Evolutionary conservation across 2,329 filamentous ascomycete genomes (phyloP), one percentile per base, ranked within the genome.

Genomic region (Aspergillus fischeri): DNA sequence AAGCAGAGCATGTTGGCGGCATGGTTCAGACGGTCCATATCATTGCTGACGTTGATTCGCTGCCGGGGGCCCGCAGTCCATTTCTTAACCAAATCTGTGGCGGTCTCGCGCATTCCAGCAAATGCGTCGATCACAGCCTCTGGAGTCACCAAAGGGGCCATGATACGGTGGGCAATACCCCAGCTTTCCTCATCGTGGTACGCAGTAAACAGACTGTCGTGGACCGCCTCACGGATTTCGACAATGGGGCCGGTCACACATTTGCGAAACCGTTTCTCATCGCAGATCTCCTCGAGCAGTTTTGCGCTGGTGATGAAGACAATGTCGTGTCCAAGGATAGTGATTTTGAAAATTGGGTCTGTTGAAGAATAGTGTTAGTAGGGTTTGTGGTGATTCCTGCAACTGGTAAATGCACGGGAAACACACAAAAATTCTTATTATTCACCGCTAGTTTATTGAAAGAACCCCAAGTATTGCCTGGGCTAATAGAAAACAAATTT

Each of bases 141-240:
- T 1, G 75, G 72, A 0, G 76, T 74, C 55, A 82, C 77, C 1
- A 74, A 72, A 0, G 80, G 78, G 20, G 76, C 70, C 64, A 81
- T 72, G 50, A 78, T 75, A 2, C 78, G 73, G 60, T 82, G 80
- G 10, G 89, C 87, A 59, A 88, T 80, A 28, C 82, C 85, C 88
- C 88, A 91, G 64, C 83, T 84, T 41, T 69, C 63, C 55, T 80
- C 78, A 1, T 67, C 63, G 52, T 75, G 62, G 59, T 73, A 66
- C 5, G 76, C 86, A 0, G 86, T 90, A 68, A 91, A 90, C 4
- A 91, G 78, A 27, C 86, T 87, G 76, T 88, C 86, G 59, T 84
- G 78, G 1, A 86, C 79, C 21, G 81, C 83, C 57, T 83, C 79
- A 62, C 87, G 77, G 49, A 91, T 79, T 67, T 87, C 70, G 8